Percentiles rank a stretch among this genome's conserved stretches.
Conservation (phyloP, 441 rosid species). For the Euphorbia celastroides region DNA sequence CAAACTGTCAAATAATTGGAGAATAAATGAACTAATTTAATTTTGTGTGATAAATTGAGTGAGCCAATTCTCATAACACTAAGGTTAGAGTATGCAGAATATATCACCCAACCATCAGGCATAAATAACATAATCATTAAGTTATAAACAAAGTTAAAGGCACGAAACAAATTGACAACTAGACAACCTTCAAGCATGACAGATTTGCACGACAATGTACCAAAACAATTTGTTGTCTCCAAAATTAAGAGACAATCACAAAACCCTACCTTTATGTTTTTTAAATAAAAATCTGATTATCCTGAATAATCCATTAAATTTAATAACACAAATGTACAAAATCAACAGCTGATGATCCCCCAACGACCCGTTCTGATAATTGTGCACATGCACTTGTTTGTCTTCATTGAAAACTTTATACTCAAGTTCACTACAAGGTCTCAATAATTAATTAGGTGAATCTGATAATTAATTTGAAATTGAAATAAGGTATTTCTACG, state of each 20-base stretch:
- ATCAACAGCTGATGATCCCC: too few species aligned
- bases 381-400: conserved; percentile 1
- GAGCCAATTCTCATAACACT: not conserved
- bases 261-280: not conserved
- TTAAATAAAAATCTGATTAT: not conserved
- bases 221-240: not conserved
- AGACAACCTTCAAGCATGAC: not conserved
- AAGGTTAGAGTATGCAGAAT: not conserved
- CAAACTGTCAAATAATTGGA: too few species aligned
- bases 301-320: not conserved
- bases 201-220: not conserved
- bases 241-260: not conserved
- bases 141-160: not conserved
- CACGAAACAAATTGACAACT: not conserved
- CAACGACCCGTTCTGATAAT: not conserved
- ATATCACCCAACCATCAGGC: not conserved
- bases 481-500: not conserved
- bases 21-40: too few species aligned
- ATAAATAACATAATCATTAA: not conserved
- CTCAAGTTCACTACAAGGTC: not conserved
- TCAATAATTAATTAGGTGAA: not conserved
- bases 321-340: too few species aligned
- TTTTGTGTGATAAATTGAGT: too few species aligned
- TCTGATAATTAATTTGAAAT: not conserved
- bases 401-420: not conserved